These are phyloP conservation scores for Lactarius sanguifluus DNA, from an alignment of 768 basidiomycete genomes.

Conservation along the genomic window DNA sequence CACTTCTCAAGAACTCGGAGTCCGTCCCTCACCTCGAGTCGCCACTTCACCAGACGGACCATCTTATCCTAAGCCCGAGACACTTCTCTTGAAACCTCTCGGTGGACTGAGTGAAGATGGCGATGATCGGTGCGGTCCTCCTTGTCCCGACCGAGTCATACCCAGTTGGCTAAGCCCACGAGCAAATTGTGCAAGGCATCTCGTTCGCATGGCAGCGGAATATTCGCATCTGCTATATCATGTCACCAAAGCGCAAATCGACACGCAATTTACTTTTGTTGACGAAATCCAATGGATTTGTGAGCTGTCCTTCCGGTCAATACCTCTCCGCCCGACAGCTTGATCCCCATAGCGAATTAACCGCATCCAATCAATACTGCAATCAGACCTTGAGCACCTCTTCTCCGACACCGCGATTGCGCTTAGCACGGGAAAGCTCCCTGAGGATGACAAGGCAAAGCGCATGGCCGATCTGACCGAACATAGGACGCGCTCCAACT, in stretches of 20 bases:
- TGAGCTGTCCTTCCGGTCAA: conserved; percentile 30
- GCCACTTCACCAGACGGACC: conserved; percentile 58
- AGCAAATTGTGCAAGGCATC: conserved; percentile 71
- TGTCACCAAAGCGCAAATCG: conserved; percentile 73
- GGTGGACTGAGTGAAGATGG: conserved; percentile 39
- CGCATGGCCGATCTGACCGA: conserved; percentile 62
- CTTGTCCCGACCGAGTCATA: conserved; percentile 21
- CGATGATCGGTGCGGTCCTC: conserved; percentile 48
- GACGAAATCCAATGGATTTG: conserved; percentile 83
- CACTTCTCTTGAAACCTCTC: conserved; percentile 36
- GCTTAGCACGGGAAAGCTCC: conserved; percentile 48
- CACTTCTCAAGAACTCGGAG: conserved; percentile 89
- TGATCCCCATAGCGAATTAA: conserved; percentile 60
- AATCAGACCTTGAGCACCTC: conserved; percentile 81
- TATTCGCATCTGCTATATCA: conserved; percentile 93
- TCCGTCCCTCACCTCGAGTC: conserved; percentile 85
- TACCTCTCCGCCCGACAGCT: conserved; percentile 25
- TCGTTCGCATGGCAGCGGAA: conserved; percentile 82
- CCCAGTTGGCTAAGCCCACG: conserved; percentile 44
- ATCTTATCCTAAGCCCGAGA: conserved; percentile 34
- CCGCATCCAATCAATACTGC: conserved; percentile 78
- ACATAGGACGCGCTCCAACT: conserved; percentile 79
- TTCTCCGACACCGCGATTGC: conserved; percentile 62
- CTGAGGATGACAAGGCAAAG: conserved; percentile 65
- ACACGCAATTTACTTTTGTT: conserved; percentile 74